Evolutionary conservation across 2,329 filamentous ascomycete species (phyloP).

Genomic region (Aspergillus amoenus): DNA sequence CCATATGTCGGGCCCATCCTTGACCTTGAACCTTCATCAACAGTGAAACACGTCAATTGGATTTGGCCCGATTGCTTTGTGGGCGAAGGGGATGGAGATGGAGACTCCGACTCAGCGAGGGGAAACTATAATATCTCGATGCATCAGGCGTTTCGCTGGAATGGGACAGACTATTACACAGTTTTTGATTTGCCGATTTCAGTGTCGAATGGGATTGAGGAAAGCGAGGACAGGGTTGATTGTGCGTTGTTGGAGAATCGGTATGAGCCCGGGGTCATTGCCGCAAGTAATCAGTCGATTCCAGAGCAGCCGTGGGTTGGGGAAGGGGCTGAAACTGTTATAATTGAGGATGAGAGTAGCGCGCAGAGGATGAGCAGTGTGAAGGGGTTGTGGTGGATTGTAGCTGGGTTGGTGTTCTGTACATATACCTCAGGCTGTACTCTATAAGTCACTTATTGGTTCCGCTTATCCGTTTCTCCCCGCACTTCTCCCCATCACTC

Average conservation of each 20-base stretch:
- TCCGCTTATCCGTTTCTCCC: too few relatives aligned
- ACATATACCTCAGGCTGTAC: too few relatives aligned
- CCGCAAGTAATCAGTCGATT: too few relatives aligned
- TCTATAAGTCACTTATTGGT: too few relatives aligned
- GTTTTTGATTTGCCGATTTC: conserved; percentile 70
- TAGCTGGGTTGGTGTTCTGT: too few relatives aligned
- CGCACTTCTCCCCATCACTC: too few relatives aligned
- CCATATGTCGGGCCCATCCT: too few relatives aligned
- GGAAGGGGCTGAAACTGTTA: too few relatives aligned
- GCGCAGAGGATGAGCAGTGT: too few relatives aligned
- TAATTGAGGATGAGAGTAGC: too few relatives aligned
- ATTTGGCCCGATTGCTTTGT: conserved; percentile 68
- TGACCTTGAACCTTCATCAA: conserved; percentile 62
- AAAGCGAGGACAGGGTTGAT: conserved; percentile 24
- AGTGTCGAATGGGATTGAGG: conserved; percentile 63
- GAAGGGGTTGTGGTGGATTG: too few relatives aligned
- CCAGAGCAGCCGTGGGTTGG: too few relatives aligned
- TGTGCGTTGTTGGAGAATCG: conserved; percentile 22
- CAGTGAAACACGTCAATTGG: conserved; percentile 73
- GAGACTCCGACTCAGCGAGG: conserved; percentile 51
- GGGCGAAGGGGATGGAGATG: conserved; percentile 58
- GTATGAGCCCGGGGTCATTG: not conserved
- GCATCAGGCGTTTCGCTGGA: conserved; percentile 67
- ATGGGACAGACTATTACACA: conserved; percentile 64
- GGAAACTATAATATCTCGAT: conserved; percentile 71